Evolutionary conservation across 1,284 basidiomycete species (phyloP).

Genomic region (Ceratobasidium sp.): DNA sequence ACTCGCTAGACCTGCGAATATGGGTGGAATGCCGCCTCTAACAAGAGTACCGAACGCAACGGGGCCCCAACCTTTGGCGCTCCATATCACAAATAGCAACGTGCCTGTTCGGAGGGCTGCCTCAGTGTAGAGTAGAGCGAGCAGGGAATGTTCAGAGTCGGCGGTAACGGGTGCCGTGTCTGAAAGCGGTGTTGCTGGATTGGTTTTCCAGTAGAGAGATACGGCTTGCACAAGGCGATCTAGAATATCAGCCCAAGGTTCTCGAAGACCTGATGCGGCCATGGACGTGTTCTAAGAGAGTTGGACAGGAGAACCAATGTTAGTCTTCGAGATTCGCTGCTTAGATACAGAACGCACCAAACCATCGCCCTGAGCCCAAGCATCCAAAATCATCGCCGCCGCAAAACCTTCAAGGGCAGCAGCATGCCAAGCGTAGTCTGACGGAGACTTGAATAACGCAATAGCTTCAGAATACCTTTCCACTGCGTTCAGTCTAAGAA

Average conservation of each 20-base stretch:
- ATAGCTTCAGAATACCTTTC: constrained; percentile 85
- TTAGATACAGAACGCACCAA: constrained; percentile 64
- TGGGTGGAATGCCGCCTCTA: constrained; percentile 69
- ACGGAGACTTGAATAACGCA: constrained; percentile 74
- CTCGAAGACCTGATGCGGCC: constrained; percentile 60
- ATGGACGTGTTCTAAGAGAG: constrained; percentile 60
- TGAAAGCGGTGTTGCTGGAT: constrained; percentile 51
- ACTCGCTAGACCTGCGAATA: constrained; percentile 61
- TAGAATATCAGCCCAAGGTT: constrained; percentile 76
- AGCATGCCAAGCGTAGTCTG: constrained; percentile 89
- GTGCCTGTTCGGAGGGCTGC: constrained; percentile 76
- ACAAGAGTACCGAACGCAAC: constrained; percentile 82
- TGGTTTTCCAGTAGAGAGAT: constrained; percentile 70
- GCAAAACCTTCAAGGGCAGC: constrained; percentile 86
- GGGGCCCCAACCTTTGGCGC: constrained; percentile 87
- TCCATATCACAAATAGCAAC: constrained; percentile 82
- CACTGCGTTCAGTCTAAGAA: constrained; percentile 44
- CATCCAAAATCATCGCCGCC: constrained; percentile 80
- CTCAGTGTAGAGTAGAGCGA: constrained; percentile 74
- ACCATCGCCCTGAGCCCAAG: constrained; percentile 82
- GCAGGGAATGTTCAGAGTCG: constrained; percentile 70
- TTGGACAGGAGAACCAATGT: constrained; percentile 53
- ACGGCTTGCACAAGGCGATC: constrained; percentile 78
- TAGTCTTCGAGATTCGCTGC: constrained; percentile 20
- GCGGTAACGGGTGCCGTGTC: constrained; percentile 54